Percentiles rank a stretch among this genome's conserved stretches.
Evolutionary conservation across 768 basidiomycete species (phyloP).

Genomic region (Udeniomyces megalosporus): DNA sequence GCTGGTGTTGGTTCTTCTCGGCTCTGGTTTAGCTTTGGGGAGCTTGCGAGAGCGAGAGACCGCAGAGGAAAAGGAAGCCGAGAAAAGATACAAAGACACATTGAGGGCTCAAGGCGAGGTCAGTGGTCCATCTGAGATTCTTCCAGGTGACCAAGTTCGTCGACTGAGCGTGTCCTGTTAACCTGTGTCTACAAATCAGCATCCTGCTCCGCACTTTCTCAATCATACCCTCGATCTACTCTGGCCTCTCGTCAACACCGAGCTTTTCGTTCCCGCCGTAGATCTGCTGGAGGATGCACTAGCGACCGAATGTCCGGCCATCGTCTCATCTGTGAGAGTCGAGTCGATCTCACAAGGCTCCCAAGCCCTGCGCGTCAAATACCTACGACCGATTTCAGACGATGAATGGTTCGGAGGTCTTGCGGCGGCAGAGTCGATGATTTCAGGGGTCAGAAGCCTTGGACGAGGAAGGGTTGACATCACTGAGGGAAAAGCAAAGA

Average conservation of each 20-base stretch:
- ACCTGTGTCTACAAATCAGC: no score
- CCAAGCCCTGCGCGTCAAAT: conserved; percentile 25
- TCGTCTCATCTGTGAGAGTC: conserved; percentile 23
- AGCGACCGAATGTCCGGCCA: conserved; percentile 19
- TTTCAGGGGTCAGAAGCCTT: no score
- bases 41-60: no score
- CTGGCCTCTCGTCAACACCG: conserved; percentile 21
- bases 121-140: no score
- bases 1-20: no score
- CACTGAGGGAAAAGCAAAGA: conserved; percentile 3
- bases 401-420: conserved; percentile 27
- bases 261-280: conserved; percentile 27
- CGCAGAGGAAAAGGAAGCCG: no score
- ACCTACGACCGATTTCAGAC: conserved; percentile 26
- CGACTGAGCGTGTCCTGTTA: no score
- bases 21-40: no score
- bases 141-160: no score
- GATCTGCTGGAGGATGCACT: conserved; percentile 31
- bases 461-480: no score
- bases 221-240: background rate
- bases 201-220: conserved; percentile 4
- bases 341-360: conserved; percentile 25
- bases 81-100: no score
- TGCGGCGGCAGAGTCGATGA: background rate
- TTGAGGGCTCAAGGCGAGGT: no score